Percentiles rank a stretch among this genome's conserved stretches.
Evolutionary conservation across 495 filamentous ascomycete species (phyloP).

Genomic region (Penicillium cinerascens): DNA sequence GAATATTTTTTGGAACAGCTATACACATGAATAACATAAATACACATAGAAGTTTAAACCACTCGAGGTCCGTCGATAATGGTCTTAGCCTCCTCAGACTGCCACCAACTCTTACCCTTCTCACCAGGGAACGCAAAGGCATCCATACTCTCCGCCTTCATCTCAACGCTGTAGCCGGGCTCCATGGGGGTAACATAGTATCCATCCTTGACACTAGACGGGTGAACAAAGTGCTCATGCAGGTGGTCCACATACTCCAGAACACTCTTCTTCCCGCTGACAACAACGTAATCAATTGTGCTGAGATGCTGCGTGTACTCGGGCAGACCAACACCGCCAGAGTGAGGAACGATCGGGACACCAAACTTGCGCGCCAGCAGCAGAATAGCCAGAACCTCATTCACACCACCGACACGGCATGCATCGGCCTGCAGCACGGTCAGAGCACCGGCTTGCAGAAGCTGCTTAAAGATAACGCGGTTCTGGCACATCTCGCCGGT

Average conservation of each 20-base stretch:
- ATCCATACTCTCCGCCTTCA: slow-evolving; percentile 86
- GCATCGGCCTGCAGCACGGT: slow-evolving; percentile 91
- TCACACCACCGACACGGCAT: slow-evolving; percentile 86
- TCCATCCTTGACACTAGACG: slow-evolving; percentile 73
- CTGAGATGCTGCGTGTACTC: slow-evolving; percentile 94
- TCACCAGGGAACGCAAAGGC: slow-evolving; percentile 70
- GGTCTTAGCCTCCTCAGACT: slow-evolving; percentile 59
- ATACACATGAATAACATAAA: slow-evolving; percentile 27
- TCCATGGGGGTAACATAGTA: slow-evolving; percentile 83
- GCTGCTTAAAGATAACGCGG: slow-evolving; percentile 90
- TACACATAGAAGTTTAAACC: slow-evolving; percentile 19
- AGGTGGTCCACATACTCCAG: slow-evolving; percentile 92
- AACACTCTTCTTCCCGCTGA: slow-evolving; percentile 74
- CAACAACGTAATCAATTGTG: slow-evolving; percentile 91
- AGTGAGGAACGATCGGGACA: slow-evolving; percentile 84
- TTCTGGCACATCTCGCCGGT: slow-evolving; percentile 98
- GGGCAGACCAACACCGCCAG: slow-evolving; percentile 83
- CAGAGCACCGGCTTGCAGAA: slow-evolving; percentile 73
- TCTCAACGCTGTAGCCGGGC: slow-evolving; percentile 87
- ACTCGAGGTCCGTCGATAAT: slow-evolving; percentile 57
- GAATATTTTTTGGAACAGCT: slow-evolving; percentile 9
- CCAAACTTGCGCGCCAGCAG: slow-evolving; percentile 82
- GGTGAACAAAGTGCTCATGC: slow-evolving; percentile 90
- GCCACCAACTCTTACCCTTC: slow-evolving; percentile 80
- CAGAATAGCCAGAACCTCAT: slow-evolving; percentile 89